Evolutionary conservation across 768 basidiomycete species (phyloP), one percentile per base, ranked within the genome.

Genomic region (Tulasnella sp.): DNA sequence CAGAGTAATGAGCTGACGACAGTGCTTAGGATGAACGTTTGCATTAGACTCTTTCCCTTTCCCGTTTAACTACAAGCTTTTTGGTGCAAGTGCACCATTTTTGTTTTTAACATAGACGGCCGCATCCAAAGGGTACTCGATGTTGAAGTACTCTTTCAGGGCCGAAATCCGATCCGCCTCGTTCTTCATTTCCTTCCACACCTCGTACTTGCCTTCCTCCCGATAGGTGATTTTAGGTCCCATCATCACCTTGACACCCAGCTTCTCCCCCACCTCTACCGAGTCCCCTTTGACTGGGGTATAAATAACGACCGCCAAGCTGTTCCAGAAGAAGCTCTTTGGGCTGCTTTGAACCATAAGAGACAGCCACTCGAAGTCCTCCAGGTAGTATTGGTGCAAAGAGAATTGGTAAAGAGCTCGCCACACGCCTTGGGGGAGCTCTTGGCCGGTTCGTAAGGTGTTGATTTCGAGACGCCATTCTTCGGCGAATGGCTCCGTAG

Each of bases 141-240:
- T 79, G 21, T 68, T 40, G 42, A 79, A 79, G 31, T 42, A 44
- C 42, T 79, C 78, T 10, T 79, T 79, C 42, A 79, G 71, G 21
- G 71, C 78, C 19, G n/a, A 12, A 44, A 79, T 52, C 40, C 78
- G n/a, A 38, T 73, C 78, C 78, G 75, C 46, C 27, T 79, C 78
- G 38, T 72, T 52, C 38, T 52, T 48, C 27, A 79, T 19, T 58
- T 73, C 71, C 40, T 34, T 72, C 71, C 48, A 44, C 4, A 79
- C 16, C 36, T 73, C 71, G 12, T n/a, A 36, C n/a, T 40, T 44
- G 71, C 42, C 71, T 16, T n/a, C 40, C 46, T 40, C 71, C 18
- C 73, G 42, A 27, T 34, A 48, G 18, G 68, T 39, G 6, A 79
- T 7, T 34, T 73, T 72, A 24, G 40, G 24, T 8, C 78, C 31